phyloP scores from a whole-genome alignment of 176 grass and related monocot genomes.

The Neostapfia colusana region DNA sequence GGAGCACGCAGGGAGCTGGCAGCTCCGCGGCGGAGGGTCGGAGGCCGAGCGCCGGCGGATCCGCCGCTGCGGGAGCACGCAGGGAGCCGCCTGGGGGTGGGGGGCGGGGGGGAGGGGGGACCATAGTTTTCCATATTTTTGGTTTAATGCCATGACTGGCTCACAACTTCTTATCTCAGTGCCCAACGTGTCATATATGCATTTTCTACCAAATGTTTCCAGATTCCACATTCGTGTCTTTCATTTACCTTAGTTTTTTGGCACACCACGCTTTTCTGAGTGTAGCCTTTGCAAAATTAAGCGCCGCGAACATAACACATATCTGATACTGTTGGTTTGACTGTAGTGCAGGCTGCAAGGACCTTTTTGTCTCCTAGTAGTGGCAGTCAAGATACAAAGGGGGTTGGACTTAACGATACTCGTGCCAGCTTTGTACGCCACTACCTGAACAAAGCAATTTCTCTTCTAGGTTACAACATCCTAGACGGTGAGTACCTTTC shows the following conservation, averaged over 20 bases:
- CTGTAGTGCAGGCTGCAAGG: constrained; percentile 64
- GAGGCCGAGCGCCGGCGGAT: too few species aligned
- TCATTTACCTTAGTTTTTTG: background rate
- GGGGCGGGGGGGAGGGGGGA: too few species aligned
- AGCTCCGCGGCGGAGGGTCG: too few species aligned
- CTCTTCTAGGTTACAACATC: constrained; percentile 58
- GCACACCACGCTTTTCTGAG: background rate
- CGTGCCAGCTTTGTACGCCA: constrained; percentile 32
- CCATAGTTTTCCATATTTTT: too few species aligned
- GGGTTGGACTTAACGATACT: constrained; percentile 15
- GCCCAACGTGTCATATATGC: background rate
- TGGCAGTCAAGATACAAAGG: constrained; percentile 32
- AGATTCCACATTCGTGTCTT: background rate
- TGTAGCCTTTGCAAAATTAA: background rate
- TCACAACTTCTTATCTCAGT: constrained; percentile 1
- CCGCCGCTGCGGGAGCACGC: too few species aligned
- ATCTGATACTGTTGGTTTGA: constrained; percentile 42
- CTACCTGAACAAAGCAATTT: constrained; percentile 61
- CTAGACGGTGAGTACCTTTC: constrained; percentile 55
- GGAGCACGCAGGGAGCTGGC: too few species aligned
- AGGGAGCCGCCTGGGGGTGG: too few species aligned
- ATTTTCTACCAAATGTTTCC: background rate
- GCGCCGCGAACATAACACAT: background rate
- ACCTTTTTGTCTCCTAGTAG: constrained; percentile 42
- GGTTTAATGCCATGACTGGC: too few species aligned